Base-by-base conservation (phyloP, 257 asterid species). In the Catharanthus roseus region DNA sequence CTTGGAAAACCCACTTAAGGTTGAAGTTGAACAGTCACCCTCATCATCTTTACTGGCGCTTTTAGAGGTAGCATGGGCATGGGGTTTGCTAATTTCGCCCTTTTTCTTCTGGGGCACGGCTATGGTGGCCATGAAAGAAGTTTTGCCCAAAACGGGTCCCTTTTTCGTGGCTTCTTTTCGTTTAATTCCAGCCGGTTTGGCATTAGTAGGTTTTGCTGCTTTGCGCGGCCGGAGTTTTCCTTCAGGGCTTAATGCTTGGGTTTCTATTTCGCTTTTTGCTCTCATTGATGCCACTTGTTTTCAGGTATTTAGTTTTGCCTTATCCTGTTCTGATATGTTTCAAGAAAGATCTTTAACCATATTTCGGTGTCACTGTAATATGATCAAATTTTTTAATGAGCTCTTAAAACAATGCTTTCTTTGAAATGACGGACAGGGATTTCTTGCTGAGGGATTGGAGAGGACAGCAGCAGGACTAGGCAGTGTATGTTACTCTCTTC, bases 91-190 rank as follows among this genome's bases (percentile, higher is more conserved):
- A 79, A 82, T 93, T 68, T 93, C 99, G 49, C 97, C 99, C 15
- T 93, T 93, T 83, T 93, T 93, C 95, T 93, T 93, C 76, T 93
- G 97, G 99, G 99, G 99, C 65, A 93, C 99, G 69, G 96, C 97
- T 61, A 93, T 93, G 99, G 99, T 93, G 72, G 97, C 97, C 36
- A 93, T 93, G 99, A 91, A 93, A 83, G 99, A 88, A 67, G 88
- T 89, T 75, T 80, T 93, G 67, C 97, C 99, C 26, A 93, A 88
- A 77, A 77, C 96, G 28, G 99, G 97, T 44, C 96, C 89, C 1
- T 89, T 89, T 67, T 90, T 89, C 49, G 90, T 93, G 82, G 77
- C 99, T 55, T 77, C 99, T 21, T 91, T 91, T 79, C 86, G 99
- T 75, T 85, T 91, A n/a, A 79, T 93, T 77, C 99, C 99, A 1